Evolutionary conservation across 2,329 filamentous ascomycete species (phyloP).

Genomic region (Zasmidium angulare): DNA sequence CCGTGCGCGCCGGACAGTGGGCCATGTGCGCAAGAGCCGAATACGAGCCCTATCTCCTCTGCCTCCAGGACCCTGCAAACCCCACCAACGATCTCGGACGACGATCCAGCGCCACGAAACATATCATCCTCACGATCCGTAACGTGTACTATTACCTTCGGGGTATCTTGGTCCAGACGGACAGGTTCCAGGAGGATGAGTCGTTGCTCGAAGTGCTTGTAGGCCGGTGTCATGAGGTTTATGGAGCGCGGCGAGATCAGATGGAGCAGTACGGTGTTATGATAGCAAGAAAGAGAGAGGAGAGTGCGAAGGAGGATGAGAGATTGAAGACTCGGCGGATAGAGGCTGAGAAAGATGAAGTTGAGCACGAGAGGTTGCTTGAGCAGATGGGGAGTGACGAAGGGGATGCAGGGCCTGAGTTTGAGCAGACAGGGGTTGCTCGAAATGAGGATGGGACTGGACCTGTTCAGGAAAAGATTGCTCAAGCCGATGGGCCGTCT

Average conservation of each 20-base stretch:
- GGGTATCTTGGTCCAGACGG: background rate
- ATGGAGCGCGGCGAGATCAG: slow-evolving; percentile 20
- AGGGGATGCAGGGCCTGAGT: background rate
- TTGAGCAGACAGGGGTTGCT: too few relatives aligned
- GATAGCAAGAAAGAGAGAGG: slow-evolving; percentile 17
- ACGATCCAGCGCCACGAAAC: slow-evolving; percentile 48
- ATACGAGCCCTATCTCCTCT: slow-evolving; percentile 46
- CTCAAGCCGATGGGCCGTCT: too few relatives aligned
- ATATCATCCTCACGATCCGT: slow-evolving; percentile 49
- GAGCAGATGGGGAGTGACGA: background rate
- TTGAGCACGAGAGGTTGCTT: background rate
- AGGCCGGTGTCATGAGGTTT: slow-evolving; percentile 31
- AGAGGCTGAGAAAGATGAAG: background rate
- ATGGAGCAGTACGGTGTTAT: slow-evolving; percentile 28
- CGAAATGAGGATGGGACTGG: too few relatives aligned
- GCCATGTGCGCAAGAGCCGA: slow-evolving; percentile 37
- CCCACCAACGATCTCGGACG: slow-evolving; percentile 58
- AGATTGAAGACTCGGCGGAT: background rate
- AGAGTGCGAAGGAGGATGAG: background rate
- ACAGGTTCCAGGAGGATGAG: background rate
- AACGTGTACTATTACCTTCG: background rate
- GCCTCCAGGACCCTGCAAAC: slow-evolving; percentile 60
- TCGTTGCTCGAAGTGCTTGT: slow-evolving; percentile 26
- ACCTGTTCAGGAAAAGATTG: too few relatives aligned
- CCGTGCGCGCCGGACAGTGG: slow-evolving; percentile 35